Evolutionary conservation across 139 green algal genomes (phyloP).

Genomic region (Dunaliella sp.): DNA sequence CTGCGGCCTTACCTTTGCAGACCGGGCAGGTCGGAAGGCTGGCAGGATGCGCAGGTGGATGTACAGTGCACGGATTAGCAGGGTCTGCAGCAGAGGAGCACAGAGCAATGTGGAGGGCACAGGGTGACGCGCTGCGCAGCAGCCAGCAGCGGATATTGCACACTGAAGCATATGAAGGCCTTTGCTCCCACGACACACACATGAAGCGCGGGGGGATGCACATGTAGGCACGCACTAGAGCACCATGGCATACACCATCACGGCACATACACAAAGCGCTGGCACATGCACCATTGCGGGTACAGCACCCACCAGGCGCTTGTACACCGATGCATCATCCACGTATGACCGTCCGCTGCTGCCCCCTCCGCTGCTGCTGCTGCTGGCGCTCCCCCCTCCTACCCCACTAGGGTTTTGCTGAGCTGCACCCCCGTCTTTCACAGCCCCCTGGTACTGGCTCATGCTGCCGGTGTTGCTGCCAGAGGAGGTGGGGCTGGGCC

Average conservation of each 20-base stretch:
- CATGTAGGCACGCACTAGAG: too few species aligned
- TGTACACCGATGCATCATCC: constrained; percentile 48
- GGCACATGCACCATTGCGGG: not conserved
- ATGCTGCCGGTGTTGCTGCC: not conserved
- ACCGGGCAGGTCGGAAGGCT: constrained; percentile 62
- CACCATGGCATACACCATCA: too few species aligned
- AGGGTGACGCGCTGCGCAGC: too few species aligned
- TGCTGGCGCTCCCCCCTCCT: not conserved
- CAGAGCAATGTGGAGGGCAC: not conserved
- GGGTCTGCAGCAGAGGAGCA: constrained; percentile 38
- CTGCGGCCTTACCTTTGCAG: constrained; percentile 53
- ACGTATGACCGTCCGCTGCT: constrained; percentile 16
- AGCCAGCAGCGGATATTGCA: too few species aligned
- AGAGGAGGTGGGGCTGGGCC: not conserved
- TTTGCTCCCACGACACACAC: too few species aligned
- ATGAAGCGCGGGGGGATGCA: too few species aligned
- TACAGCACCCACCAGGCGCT: constrained; percentile 34
- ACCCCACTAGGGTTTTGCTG: not conserved
- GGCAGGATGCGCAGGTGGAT: constrained; percentile 70
- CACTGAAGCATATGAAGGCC: too few species aligned
- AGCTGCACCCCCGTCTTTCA: not conserved
- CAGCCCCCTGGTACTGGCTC: not conserved
- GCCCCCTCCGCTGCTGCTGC: not conserved
- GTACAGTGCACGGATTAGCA: constrained; percentile 71
- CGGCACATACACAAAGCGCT: not conserved